These are phyloP conservation scores for peach (Prunus persica) DNA, from an alignment of 306 rosid species.

Conservation along the genomic window DNA sequence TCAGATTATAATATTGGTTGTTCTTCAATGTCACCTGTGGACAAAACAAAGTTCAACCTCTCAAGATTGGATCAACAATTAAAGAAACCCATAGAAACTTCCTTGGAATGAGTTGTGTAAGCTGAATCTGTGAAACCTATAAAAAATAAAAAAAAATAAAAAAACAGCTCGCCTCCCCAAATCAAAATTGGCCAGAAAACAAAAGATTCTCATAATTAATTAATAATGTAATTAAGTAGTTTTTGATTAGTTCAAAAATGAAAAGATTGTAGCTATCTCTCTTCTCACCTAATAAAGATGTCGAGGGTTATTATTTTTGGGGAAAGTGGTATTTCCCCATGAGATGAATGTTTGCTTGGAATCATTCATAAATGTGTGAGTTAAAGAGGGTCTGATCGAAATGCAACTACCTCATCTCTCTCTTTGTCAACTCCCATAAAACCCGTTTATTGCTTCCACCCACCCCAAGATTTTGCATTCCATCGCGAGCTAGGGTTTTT, in stretches of 20 bases:
- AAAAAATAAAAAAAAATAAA: background rate
- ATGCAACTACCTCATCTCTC: slow-evolving; percentile 61
- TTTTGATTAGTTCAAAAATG: slow-evolving; percentile 18
- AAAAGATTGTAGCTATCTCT: slow-evolving; percentile 31
- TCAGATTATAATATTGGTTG: background rate
- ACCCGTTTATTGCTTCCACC: slow-evolving; percentile 62
- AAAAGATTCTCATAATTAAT: slow-evolving; percentile 4
- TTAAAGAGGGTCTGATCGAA: slow-evolving; percentile 50
- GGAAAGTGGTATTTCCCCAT: slow-evolving; percentile 46
- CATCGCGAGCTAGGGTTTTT: slow-evolving; percentile 14
- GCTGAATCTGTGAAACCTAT: slow-evolving; percentile 22
- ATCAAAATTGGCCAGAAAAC: slow-evolving; percentile 25
- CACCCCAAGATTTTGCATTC: slow-evolving; percentile 34
- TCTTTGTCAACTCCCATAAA: slow-evolving; percentile 30
- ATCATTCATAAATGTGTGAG: slow-evolving; percentile 46
- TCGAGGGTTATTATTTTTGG: slow-evolving; percentile 16
- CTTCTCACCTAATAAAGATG: background rate
- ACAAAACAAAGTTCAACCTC: slow-evolving; percentile 44
- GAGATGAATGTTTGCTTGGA: slow-evolving; percentile 86
- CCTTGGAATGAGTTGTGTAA: slow-evolving; percentile 58
- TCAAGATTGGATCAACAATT: slow-evolving; percentile 28
- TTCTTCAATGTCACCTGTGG: slow-evolving; percentile 22
- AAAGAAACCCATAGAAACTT: slow-evolving; percentile 37
- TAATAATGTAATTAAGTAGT: background rate
- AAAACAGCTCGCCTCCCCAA: background rate